Evolutionary conservation across 441 rosid genomes (phyloP), one percentile per base, ranked within the genome.

Genomic region (Arabidopsis hybrid): DNA sequence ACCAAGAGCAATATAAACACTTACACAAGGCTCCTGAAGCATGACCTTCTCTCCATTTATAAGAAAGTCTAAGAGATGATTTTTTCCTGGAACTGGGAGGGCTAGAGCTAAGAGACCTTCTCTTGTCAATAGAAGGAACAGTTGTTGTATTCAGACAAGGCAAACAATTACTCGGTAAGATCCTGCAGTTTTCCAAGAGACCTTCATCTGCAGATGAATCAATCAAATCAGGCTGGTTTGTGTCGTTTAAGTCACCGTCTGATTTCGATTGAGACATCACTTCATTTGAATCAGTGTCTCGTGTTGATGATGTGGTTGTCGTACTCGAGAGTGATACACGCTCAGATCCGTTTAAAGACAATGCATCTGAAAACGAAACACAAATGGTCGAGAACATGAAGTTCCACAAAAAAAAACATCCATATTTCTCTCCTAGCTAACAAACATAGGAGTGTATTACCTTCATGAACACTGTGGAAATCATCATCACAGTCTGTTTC

Each of bases 401-500:
- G 42, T 59, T 49, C 9, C 6, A 61, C 6, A 9, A 35, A n/a
- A 10, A 2, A 38, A 38, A 50, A 46, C 7, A 78, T 56, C 47
- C 61, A 76, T 53, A 16, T 21, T 21, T 61, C 21, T 65, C 21
- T 60, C n/a, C 40, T 8, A 63, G 61, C 36, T 10, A 38, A 73
- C 7, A 16, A 64, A 77, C 8, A 53, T 49, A 53, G 57, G 3
- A 26, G 16, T 17, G 14, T 14, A 45, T 38, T 72, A 90, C 94
- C 97, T 57, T 86, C 96, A 29, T 71, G 75, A 36, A 85, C 84
- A 68, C 96, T 90, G 50, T 80, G 78, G 59, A 82, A 90, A 42
- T 89, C 97, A 26, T 90, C 97, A 32, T 88, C 96, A 67, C 78
- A 62, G 72, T 88, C 92, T 8, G 94, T 87, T 79, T 87, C 96